Percentiles rank a stretch among this genome's conserved stretches.
phyloP scores from a whole-genome alignment of 202 grass and related monocot genomes.

The Schoenoplectus triqueter region DNA sequence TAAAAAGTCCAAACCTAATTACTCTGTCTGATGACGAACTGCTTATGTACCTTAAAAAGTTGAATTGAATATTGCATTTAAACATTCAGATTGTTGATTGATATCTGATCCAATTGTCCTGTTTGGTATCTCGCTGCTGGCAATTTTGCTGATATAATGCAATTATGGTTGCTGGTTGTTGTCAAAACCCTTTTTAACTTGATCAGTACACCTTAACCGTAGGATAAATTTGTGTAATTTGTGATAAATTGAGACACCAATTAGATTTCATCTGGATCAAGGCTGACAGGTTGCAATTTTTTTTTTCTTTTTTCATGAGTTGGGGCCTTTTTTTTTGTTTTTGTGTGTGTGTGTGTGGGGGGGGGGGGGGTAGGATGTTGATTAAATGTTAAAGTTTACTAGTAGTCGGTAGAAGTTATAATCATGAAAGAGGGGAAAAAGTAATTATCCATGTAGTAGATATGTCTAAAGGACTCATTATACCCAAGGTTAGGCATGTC shows the following conservation, averaged over 20 bases:
- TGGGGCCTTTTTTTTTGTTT: not conserved
- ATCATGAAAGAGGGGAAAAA: not conserved
- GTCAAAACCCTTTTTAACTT: too few relatives aligned
- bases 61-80: not conserved
- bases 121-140: not conserved
- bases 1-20: not conserved
- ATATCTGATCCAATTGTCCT: slow-evolving; percentile 2
- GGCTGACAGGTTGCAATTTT: too few relatives aligned
- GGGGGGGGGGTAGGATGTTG: not conserved
- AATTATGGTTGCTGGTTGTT: not conserved
- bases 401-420: not conserved
- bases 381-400: not conserved
- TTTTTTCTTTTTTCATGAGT: not conserved
- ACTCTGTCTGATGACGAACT: not conserved
- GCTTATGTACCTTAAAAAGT: not conserved
- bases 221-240: not conserved
- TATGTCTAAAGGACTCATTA: not conserved
- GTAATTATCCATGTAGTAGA: not conserved
- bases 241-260: slow-evolving; percentile 1
- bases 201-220: not conserved
- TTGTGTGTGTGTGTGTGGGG: too few relatives aligned
- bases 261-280: not conserved
- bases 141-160: not conserved
- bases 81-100: not conserved
- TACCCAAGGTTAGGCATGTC: not conserved